Base-by-base conservation (phyloP, 495 filamentous ascomycete species). In the Penicillium coffeae region DNA sequence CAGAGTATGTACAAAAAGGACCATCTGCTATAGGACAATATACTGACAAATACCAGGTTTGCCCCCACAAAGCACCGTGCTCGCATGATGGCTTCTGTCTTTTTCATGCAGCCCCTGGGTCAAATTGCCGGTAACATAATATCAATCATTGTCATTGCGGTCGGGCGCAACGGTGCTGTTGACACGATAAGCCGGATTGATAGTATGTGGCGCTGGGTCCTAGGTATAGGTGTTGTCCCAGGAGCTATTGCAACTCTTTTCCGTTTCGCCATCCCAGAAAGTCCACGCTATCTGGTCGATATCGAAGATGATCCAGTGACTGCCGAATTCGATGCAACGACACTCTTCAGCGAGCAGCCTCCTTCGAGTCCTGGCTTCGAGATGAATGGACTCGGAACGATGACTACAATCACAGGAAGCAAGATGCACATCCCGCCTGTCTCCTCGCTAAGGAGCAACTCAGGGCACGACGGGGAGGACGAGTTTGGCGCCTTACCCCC, bases 21-120 rank as follows among this genome's bases (percentile, higher is more conserved):
- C n/a, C n/a, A n/a, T 35, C 10, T 47, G n/a, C 19, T 37, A 9
- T 4, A 5, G 6, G 12, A 21, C 8, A 18, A 14, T 42, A 18
- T n/a, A 9, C 18, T 22, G 38, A 56, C 56, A 21, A 16, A 43
- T 25, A 13, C 25, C 21, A 77, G 74, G 55, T 86, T 80, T 55
- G 80, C 82, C 3, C 78, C 82, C 0, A 80, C 74, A 2, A 74
- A 75, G 39, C 75, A 73, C 20, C 65, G 84, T 15, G 81, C 73
- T 21, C 73, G 74, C 5, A 86, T 88, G 83, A 70, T 88, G 62
- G 80, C 79, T 7, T 75, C 76, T 3, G 79, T 88, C 13, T 86
- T 86, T 62, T 70, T 83, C 42, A 82, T 80, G 76, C 84, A 88
- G 41, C 77, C 82, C 0, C 52, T 86, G 6, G 84, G 83, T 1